Conservation (phyloP, 169 alveolate species). For the Plasmodium billcollinsi region DNA sequence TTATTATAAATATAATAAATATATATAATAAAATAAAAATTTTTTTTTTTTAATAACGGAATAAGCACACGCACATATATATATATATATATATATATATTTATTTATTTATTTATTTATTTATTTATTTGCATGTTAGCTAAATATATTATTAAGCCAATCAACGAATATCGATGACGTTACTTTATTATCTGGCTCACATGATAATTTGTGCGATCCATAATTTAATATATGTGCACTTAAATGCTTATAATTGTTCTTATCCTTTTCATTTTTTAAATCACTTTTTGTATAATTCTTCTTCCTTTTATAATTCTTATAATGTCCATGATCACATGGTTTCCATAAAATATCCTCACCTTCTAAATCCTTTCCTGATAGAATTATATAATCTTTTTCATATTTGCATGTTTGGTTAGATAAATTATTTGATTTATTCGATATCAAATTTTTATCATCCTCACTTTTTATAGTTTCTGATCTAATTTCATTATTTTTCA, state of each 20-base stretch:
- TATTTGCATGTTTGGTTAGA: not conserved
- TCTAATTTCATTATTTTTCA: not conserved
- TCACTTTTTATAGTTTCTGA: not conserved
- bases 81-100: no score
- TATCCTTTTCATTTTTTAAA: not conserved
- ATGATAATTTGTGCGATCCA: constrained; percentile 42
- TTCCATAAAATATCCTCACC: constrained; percentile 23
- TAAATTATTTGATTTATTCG: not conserved
- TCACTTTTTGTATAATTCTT: not conserved
- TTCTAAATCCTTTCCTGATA: not conserved
- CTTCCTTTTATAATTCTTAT: constrained; percentile 17
- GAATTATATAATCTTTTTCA: not conserved
- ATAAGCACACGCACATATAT: no score
- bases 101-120: no score
- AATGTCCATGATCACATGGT: constrained; percentile 40
- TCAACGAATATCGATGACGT: constrained; percentile 29
- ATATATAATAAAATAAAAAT: no score
- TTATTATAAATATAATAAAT: no score
- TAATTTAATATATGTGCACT: constrained; percentile 40
- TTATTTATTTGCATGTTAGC: no score
- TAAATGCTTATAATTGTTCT: constrained; percentile 12
- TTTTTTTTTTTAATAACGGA: no score
- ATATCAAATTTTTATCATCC: not conserved
- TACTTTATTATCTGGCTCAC: constrained; percentile 30
- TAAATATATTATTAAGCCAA: constrained; percentile 37